A percentile compares a stretch with the other conserved stretches of the same genome.
Conservation (phyloP, 2,329 filamentous ascomycete genomes). For the Botrytis cinerea region DNA sequence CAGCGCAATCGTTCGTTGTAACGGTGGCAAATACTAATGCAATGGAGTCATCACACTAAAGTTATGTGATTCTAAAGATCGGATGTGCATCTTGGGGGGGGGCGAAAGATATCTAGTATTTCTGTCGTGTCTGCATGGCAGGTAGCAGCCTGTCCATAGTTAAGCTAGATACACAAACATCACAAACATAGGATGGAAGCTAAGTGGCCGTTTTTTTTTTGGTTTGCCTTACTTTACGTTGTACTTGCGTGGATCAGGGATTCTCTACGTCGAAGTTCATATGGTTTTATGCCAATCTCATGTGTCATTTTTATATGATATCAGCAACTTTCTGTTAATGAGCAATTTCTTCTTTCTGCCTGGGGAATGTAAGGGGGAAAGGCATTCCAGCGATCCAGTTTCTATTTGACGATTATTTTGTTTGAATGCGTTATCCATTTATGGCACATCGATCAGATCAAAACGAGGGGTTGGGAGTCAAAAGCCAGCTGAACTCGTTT, state of each 20-base stretch:
- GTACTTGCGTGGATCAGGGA: conserved; percentile 20
- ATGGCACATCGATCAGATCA: conserved; percentile 17
- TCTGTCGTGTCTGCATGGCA: conserved; percentile 21
- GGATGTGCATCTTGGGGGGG: conserved; percentile 19
- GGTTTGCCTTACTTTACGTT: conserved; percentile 20
- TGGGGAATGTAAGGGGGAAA: conserved; percentile 2
- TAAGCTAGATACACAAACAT: conserved; percentile 15
- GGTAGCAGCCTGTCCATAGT: conserved; percentile 15
- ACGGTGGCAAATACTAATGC: conserved; percentile 18
- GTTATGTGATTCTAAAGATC: conserved; percentile 22
- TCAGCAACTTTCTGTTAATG: conserved; percentile 5
- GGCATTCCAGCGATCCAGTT: conserved; percentile 20
- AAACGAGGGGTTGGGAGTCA: conserved; percentile 13
- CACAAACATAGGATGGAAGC: conserved; percentile 10
- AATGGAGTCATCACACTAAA: conserved; percentile 20
- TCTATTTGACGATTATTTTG: background rate
- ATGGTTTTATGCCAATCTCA: conserved; percentile 17
- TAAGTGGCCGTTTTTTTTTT: conserved; percentile 16
- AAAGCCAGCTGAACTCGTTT: conserved; percentile 16
- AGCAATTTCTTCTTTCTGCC: conserved; percentile 7
- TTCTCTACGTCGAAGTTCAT: conserved; percentile 3
- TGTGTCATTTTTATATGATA: conserved; percentile 22
- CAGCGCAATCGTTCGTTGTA: conserved; percentile 6
- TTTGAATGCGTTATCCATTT: conserved; percentile 11
- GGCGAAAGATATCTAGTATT: conserved; percentile 10